A percentile compares a stretch with the other conserved stretches of the same genome.
phyloP scores from a whole-genome alignment of 2,329 filamentous ascomycete species.

The Elsinoe batatas region DNA sequence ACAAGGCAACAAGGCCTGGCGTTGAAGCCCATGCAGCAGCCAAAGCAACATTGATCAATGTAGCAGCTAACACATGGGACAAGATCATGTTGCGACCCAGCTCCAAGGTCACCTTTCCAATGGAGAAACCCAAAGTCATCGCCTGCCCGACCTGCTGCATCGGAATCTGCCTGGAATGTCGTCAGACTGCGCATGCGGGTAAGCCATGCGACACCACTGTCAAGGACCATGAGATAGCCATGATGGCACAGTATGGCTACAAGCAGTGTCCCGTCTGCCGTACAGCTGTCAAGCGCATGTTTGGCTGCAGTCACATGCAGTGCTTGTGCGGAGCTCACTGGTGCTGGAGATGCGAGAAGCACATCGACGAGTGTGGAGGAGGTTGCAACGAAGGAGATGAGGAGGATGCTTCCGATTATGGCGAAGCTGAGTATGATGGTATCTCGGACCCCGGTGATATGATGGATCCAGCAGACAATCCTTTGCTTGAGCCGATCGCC shows the following conservation, averaged over 20 bases:
- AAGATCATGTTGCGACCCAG: background rate
- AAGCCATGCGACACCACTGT: constrained; percentile 30
- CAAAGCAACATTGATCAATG: background rate
- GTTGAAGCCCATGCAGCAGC: background rate
- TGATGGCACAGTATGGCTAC: constrained; percentile 37
- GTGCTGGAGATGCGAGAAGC: constrained; percentile 37
- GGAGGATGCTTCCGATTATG: constrained; percentile 10
- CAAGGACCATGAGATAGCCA: constrained; percentile 27
- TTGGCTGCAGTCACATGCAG: constrained; percentile 39
- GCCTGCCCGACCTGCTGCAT: constrained; percentile 36
- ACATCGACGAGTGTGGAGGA: constrained; percentile 27
- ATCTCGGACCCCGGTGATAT: constrained; percentile 20
- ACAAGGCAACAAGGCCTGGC: background rate
- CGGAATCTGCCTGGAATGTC: constrained; percentile 37
- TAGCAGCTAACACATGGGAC: constrained; percentile 3
- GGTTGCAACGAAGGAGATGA: constrained; percentile 21
- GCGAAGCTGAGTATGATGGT: constrained; percentile 20
- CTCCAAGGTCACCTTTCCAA: background rate
- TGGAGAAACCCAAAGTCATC: constrained; percentile 17
- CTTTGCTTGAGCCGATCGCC: no score
- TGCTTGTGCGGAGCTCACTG: constrained; percentile 43
- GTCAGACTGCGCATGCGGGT: constrained; percentile 31
- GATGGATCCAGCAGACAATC: background rate
- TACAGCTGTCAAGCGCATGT: constrained; percentile 39
- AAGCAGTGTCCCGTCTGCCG: constrained; percentile 43